These are phyloP conservation scores for Noccaea caerulescens DNA, from an alignment of 345 rosid genomes.

Conservation along the genomic window DNA sequence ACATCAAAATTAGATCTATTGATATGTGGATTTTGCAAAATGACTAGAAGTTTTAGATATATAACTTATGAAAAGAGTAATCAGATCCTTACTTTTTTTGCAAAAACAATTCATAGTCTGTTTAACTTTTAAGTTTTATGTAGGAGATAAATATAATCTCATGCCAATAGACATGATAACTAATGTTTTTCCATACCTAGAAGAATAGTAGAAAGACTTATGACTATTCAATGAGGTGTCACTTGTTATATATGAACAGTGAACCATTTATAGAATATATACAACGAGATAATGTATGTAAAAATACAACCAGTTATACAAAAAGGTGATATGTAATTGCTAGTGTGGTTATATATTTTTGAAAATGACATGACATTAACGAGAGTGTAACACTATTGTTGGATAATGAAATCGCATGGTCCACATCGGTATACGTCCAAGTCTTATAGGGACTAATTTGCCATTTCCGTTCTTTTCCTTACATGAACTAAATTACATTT, in stretches of 20 bases:
- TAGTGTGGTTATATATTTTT: conserved; percentile 11
- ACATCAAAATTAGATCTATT: not conserved
- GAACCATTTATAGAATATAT: not conserved
- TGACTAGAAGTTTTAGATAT: not conserved
- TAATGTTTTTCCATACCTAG: conserved; percentile 16
- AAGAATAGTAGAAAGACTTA: conserved; percentile 5
- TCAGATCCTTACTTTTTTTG: not conserved
- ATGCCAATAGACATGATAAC: conserved; percentile 12
- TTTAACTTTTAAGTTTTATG: not conserved
- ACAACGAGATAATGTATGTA: not conserved
- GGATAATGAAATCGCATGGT: conserved; percentile 28
- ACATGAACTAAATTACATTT: not conserved
- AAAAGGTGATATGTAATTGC: not conserved
- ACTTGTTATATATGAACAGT: not conserved
- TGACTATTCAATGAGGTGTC: not conserved
- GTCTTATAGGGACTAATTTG: not conserved
- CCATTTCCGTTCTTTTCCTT: conserved; percentile 17
- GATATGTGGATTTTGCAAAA: not conserved
- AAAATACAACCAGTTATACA: not conserved
- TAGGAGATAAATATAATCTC: conserved; percentile 5
- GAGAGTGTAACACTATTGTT: conserved; percentile 8
- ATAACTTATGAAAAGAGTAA: not conserved
- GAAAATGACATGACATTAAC: conserved; percentile 34
- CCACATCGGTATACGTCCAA: conserved; percentile 39
- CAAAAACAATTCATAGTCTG: not conserved